These are phyloP conservation scores for Penstemon barbatus DNA, from an alignment of 257 asterid species.

Conservation along the genomic window DNA sequence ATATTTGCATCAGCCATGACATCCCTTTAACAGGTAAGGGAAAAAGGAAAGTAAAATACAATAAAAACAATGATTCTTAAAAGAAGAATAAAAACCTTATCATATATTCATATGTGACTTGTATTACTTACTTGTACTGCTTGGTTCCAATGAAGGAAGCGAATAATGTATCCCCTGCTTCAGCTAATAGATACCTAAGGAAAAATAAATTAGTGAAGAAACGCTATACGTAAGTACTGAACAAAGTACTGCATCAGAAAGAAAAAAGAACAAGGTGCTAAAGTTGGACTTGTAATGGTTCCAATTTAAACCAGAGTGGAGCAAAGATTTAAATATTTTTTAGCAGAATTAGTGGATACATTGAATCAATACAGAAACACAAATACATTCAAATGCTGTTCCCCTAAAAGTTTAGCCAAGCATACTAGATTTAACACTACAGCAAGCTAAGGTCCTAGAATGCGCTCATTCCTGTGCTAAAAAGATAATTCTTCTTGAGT, in stretches of 20 bases:
- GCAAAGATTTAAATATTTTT: too few species aligned
- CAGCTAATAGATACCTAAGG: constrained; percentile 87
- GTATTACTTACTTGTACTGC: constrained; percentile 78
- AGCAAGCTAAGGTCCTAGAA: constrained; percentile 3
- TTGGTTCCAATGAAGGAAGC: constrained; percentile 98
- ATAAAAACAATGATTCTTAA: constrained; percentile 38
- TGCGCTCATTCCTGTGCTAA: too few species aligned
- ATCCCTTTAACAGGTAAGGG: constrained; percentile 84
- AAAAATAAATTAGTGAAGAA: constrained; percentile 20
- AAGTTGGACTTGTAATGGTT: too few species aligned
- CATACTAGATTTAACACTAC: not conserved
- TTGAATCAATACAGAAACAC: too few species aligned
- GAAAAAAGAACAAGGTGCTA: not conserved
- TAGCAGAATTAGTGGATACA: too few species aligned
- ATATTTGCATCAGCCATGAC: constrained; percentile 99
- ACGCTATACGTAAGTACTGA: constrained; percentile 5
- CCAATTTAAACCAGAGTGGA: too few species aligned
- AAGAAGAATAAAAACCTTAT: constrained; percentile 31
- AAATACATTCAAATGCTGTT: too few species aligned
- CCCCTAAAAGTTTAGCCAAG: too few species aligned
- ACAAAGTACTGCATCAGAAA: not conserved
- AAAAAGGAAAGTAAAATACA: constrained; percentile 54
- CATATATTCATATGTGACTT: constrained; percentile 9
- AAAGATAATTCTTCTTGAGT: not conserved
- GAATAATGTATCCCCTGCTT: constrained; percentile 94